Evolutionary conservation across 148 eudicot genomes (phyloP), one percentile per base, ranked within the genome.

Genomic region (Camellia japonica): DNA sequence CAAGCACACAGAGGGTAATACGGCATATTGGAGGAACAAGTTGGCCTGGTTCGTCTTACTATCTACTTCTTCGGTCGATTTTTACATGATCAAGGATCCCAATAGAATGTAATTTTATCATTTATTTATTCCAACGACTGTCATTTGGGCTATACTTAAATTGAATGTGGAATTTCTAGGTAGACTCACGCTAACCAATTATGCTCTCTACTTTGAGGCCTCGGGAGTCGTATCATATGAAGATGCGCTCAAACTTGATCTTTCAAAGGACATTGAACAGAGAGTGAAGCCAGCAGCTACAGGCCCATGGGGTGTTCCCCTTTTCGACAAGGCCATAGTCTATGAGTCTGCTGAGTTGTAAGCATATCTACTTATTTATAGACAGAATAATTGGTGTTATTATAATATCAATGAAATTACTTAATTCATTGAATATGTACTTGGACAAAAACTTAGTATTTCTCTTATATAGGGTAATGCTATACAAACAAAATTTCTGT

Each of bases 281-380:
- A 81, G 83, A 66, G 87, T 94, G 71, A 94, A 92, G 80, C 92
- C 98, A 65, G 89, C 84, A 58, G 90, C 94, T 19, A 97, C 99
- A 2, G 99, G 99, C 23, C 99, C 99, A 52, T 92, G 90, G 90
- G 99, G 99, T 69, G 97, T 98, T 82, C 90, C 95, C 74, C 95
- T 97, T 61, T 97, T 91, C 78, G 98, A 97, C 90, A 94, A 92
- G 83, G 99, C 95, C 54, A 88, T 97, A 80, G 71, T 87, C 16
- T 92, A 90, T 64, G 87, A 88, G 75, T 91, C 95, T 7, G 82
- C 90, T 7, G 94, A 91, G 54, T 44, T 90, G 99, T 96, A 87
- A 92, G 97, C 74, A 23, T 77, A 52, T 42, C 60, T 13, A 23
- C 47, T 59, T 0, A 23, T 81, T 13, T 10, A 41, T 73, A 54